Evolutionary conservation across 2,329 filamentous ascomycete genomes (phyloP), one percentile per base, ranked within the genome.

Genomic region (Fusarium buharicum): DNA sequence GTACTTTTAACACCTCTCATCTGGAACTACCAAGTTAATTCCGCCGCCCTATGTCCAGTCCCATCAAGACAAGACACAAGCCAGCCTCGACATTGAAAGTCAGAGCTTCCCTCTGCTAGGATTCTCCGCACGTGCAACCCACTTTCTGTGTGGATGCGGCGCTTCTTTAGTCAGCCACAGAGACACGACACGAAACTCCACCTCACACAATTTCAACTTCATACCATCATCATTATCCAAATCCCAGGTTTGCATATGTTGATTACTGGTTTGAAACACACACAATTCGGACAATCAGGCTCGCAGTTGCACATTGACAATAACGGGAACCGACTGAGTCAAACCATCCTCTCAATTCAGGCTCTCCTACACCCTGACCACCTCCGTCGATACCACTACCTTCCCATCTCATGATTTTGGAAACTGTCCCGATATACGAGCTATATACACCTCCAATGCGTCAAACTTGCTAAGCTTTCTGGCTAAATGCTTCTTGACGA

Each of bases 71-170:
- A 24, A 30, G 30, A 33, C 30, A 57, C 10, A 51, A 18, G 22
- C 22, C 22, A 24, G 22, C 22, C 22, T 24, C 22, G 22, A 24
- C 20, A 22, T n/a, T n/a, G n/a, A n/a, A 51, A 17, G 9, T 9
- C 20, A 20, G 36, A 47, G 33, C 46, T 46, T 34, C 37, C 27
- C 4, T 28, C 27, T 28, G 28, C 56, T 46, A 49, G 61, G 61
- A 62, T 59, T 59, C 62, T 59, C 53, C 52, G 48, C 62, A 65
- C 48, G 53, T 63, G 62, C 46, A 51, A 48, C 34, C 47, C 41
- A 50, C 48, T 24, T 33, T 50, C 38, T 20, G 11, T 20, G 48
- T 34, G 54, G 54, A 34, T 52, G 58, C 11, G 17, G 24, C 40
- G 20, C 16, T 33, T 34, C 28, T 16, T 67, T 67, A 67, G 60